Evolutionary conservation across 2,329 filamentous ascomycete genomes (phyloP), one percentile per base, ranked within the genome.

Genomic region (Penicillium sp.): DNA sequence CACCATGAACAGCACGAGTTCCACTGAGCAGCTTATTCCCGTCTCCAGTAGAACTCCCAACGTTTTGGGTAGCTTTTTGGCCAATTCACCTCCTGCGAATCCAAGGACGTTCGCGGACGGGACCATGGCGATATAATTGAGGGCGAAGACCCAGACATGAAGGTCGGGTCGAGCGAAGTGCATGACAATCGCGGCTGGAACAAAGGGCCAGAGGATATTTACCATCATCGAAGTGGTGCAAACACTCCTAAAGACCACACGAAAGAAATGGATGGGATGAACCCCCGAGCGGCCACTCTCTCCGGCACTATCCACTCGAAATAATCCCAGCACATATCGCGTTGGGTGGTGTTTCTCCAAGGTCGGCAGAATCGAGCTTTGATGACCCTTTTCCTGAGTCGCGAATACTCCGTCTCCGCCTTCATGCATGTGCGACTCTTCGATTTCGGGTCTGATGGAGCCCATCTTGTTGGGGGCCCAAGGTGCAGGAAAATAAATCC

Each of bases 1-100:
- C 2, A 93, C 84, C 79, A 93, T 88, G 75, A 96, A 95, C 29
- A 96, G 78, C 47, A 96, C 84, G 55, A 96, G 88, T 70, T 96
- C 91, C 52, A 95, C 90, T 10, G 92, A 76, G 0, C 89, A 90
- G 2, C 89, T 90, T 51, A 92, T 73, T 0, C 80, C 80, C 1
- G 80, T 84, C 65, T 85, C 83, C 10, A 84, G 60, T 44, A 79
- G 57, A 8, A 76, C 67, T 22, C 74, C 74, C 49, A 87, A 74
- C 9, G 91, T 89, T 67, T 90, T 90, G 31, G 89, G 89, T 55
- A 93, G 75, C 75, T 93, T 93, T 58, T 87, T 83, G 1, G 88
- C 85, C 58, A 91, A 75, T 69, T 90, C 87, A 62, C 88, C 85
- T 14, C 88, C 88, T 6, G 88, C 86, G 66, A 92, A 92, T 0